Base-by-base conservation (phyloP, 2,329 filamentous ascomycete genomes). In the Hirsutella thompsonii region DNA sequence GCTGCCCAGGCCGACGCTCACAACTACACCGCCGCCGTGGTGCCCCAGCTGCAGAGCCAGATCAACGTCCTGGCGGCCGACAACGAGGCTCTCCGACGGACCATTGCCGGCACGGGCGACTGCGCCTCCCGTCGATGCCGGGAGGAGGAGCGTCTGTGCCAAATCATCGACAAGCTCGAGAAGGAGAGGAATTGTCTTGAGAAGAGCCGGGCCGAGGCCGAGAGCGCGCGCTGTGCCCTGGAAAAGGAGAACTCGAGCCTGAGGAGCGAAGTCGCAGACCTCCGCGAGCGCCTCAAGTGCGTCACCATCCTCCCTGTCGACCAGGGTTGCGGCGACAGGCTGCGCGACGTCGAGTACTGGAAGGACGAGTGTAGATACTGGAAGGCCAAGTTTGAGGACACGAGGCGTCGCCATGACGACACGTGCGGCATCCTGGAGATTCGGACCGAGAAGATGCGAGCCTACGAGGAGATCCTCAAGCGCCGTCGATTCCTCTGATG, bases 81-180 rank as follows among this genome's bases (percentile, higher is more conserved):
- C 26, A 68, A 68, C 46, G 52, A 56, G 14, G 52, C 56, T 8
- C 56, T 70, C 5, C 59, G 63, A 11, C 57, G 55, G n/a, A 55
- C 57, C 6, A 45, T 60, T 30, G 61, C 65, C 23, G 56, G 49
- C 21, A 49, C 51, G 2, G 49, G 56, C n/a, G 55, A 56, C 18
- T 45, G 51, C 39, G 52, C 57, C 2, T 48, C 50, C 37, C 56
- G 52, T 29, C 53, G 57, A 36, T 51, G 56, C 28, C 49, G 41
- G 36, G 59, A 64, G 38, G 41, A 59, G 21, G 57, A 61, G 19
- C 52, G 50, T 34, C 48, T 65, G 10, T 53, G 55, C 2, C 46
- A 55, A 44, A 58, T 56, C 46, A 49, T 61, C 39, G 50, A 52
- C 38, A 57, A 51, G 44, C 52, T 66, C 10, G 46, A 49, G 32